Conservation (phyloP, 148 eudicot genomes). For the Rhododendron williamsianum region DNA sequence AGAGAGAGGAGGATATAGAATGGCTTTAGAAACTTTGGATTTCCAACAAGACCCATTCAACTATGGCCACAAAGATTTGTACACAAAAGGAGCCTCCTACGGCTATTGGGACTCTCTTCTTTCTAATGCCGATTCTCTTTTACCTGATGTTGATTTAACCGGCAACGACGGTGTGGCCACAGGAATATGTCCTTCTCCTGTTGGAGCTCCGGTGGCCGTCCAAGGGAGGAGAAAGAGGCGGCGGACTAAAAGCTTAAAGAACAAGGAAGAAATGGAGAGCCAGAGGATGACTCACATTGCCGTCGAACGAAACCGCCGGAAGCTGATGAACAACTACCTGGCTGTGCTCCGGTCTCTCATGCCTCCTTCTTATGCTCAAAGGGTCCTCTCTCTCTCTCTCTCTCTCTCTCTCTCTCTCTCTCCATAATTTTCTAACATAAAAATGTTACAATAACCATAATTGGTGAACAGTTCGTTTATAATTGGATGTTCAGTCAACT, state of each 20-base stretch:
- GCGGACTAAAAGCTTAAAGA: constrained; percentile 28
- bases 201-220: neutral
- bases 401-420: neutral
- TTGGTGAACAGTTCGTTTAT: neutral
- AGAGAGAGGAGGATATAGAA: constrained; percentile 1
- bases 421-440: neutral
- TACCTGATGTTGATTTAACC: constrained; percentile 4
- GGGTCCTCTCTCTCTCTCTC: constrained; percentile 27
- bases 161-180: neutral
- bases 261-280: constrained; percentile 48
- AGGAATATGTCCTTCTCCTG: neutral
- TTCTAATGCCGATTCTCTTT: constrained; percentile 12
- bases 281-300: constrained; percentile 63
- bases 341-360: constrained; percentile 48
- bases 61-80: constrained; percentile 16
- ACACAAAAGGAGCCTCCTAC: neutral
- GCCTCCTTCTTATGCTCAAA: constrained; percentile 49
- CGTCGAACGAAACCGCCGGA: constrained; percentile 52
- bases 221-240: constrained; percentile 21
- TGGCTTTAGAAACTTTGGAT: constrained; percentile 41
- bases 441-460: neutral
- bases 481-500: too few species aligned
- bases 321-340: constrained; percentile 54
- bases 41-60: constrained; percentile 31
- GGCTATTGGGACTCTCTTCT: constrained; percentile 20